These are phyloP conservation scores for Collybia nuda DNA, from an alignment of 768 basidiomycete genomes.

Conservation along the genomic window DNA sequence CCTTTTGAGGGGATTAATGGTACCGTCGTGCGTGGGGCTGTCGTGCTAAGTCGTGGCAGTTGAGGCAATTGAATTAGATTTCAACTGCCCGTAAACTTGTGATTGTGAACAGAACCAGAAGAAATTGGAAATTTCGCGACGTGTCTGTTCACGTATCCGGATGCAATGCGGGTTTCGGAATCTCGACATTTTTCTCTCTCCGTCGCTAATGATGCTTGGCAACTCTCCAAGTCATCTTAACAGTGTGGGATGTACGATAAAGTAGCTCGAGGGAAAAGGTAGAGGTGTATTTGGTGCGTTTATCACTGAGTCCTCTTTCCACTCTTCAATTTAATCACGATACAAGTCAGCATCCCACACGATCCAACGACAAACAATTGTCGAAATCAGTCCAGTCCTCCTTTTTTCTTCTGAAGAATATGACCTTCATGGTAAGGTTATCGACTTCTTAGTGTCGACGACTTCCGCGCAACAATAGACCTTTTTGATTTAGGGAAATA, in stretches of 20 bases:
- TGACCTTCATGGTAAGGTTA: slow-evolving; percentile 45
- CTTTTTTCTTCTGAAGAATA: slow-evolving; percentile 74
- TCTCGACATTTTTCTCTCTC: neutral
- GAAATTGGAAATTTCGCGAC: slow-evolving; percentile 3
- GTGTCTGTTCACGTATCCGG: slow-evolving; percentile 8
- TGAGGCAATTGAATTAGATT: too few species aligned
- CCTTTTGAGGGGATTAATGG: too few species aligned
- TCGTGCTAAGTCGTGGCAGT: too few species aligned
- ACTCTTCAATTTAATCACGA: neutral
- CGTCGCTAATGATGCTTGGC: slow-evolving; percentile 9
- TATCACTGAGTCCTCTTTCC: neutral
- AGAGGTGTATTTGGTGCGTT: slow-evolving; percentile 64
- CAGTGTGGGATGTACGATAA: slow-evolving; percentile 47
- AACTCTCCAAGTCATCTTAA: slow-evolving; percentile 38
- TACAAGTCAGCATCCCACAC: slow-evolving; percentile 39
- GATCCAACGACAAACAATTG: slow-evolving; percentile 60
- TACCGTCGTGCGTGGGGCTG: too few species aligned
- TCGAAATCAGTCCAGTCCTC: slow-evolving; percentile 88
- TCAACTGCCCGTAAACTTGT: too few species aligned
- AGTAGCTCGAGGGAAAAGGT: slow-evolving; percentile 45
- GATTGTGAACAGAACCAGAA: too few species aligned
- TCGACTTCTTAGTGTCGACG: neutral
- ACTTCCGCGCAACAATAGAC: neutral
- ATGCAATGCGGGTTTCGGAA: slow-evolving; percentile 11
- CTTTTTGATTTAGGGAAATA: slow-evolving; percentile 30